Evolutionary conservation across 2,329 filamentous ascomycete genomes (phyloP), one percentile per base, ranked within the genome.

Genomic region (Ophiostoma ips): DNA sequence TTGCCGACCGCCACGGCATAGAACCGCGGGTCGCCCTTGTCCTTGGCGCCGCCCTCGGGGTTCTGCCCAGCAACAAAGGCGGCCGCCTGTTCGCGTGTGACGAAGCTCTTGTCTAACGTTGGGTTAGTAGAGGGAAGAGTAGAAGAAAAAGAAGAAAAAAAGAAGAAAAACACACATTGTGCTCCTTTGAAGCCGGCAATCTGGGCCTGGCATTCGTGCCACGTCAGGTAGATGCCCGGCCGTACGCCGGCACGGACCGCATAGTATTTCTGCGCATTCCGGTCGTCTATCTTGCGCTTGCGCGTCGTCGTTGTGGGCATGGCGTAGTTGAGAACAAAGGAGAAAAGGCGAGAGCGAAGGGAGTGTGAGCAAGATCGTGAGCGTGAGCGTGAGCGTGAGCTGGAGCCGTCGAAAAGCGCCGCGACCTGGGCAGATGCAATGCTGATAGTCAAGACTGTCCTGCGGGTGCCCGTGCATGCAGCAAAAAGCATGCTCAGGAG

Each of bases 21-120:
- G 62, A 72, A 82, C 46, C 68, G 70, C 1, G 56, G 55, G 46
- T 68, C 60, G 43, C 71, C 66, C 52, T 69, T 63, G 24, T 59
- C 56, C 37, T 68, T 63, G 19, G 67, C 59, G 18, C 66, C 59
- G 15, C 65, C 60, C 13, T 61, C 57, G 3, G 64, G 64, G 51
- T 74, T 72, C 56, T 73, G 74, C 44, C 85, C 84, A 1, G 74
- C 77, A 24, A 87, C 71, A 61, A 86, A 95, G 2, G 77, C 79
- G 59, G 84, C 76, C n/a, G 90, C 90, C 53, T 95, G 87, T 55
- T 81, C 75, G 52, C 74, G 69, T 0, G 75, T 79, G 10, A 72
- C 67, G 61, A 95, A 95, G 1, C 84, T 87, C 68, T 92, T 90
- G 70, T 84, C 87, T 92, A 46, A 3, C 18, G 3, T 18, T n/a